These are phyloP conservation scores for Chamaecyparis obtusa DNA, from an alignment of 75 land plant species.

Conservation along the genomic window DNA sequence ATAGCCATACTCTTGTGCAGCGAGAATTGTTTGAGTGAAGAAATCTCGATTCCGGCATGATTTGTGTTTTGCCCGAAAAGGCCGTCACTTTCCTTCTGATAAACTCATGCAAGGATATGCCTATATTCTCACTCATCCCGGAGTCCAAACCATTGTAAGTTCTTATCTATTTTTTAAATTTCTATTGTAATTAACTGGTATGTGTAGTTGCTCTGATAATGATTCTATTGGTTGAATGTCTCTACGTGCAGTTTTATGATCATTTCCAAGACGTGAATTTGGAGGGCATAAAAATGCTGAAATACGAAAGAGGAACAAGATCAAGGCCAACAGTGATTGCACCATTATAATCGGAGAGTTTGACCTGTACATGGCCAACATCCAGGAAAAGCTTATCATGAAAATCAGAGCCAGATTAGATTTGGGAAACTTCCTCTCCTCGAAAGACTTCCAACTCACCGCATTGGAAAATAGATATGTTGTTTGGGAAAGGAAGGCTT, in stretches of 20 bases:
- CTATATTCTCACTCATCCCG: constrained; percentile 69
- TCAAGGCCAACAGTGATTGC: constrained; percentile 28
- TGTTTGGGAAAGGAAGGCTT: too few relatives aligned
- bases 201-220: too few relatives aligned
- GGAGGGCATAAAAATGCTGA: constrained; percentile 15
- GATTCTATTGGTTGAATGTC: too few relatives aligned
- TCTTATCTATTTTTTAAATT: too few relatives aligned
- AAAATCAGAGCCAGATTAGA: too few relatives aligned
- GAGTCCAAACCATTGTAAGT: constrained; percentile 31
- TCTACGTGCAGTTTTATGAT: too few relatives aligned
- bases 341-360: constrained; percentile 24
- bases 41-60: constrained; percentile 45
- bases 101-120: constrained; percentile 63
- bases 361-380: constrained; percentile 24
- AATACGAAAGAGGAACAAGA: constrained; percentile 31
- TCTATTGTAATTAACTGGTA: too few relatives aligned
- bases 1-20: constrained; percentile 20
- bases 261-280: neutral
- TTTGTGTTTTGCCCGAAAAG: constrained; percentile 37
- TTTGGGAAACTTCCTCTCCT: too few relatives aligned
- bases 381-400: too few relatives aligned
- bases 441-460: too few relatives aligned
- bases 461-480: too few relatives aligned
- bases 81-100: constrained; percentile 56
- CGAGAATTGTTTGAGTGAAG: too few relatives aligned